Percentiles rank a stretch among this genome's conserved stretches.
These are phyloP conservation scores for Plasmodium vivax DNA, from an alignment of 169 alveolate genomes.

Conservation along the genomic window DNA sequence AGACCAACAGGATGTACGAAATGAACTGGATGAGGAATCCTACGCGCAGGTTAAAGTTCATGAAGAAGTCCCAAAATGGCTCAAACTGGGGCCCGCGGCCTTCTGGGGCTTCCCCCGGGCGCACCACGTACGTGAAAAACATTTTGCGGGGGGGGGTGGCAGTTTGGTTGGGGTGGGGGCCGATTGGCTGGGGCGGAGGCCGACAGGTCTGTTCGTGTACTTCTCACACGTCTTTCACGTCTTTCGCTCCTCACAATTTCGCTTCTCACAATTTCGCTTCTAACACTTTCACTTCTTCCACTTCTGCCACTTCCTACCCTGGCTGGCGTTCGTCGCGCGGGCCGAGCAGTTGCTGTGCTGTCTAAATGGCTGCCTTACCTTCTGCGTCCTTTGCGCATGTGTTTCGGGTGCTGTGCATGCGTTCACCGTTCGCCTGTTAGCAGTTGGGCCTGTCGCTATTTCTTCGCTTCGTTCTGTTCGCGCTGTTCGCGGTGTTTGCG, in stretches of 20 bases:
- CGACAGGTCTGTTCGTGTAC: neutral
- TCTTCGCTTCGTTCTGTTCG: neutral
- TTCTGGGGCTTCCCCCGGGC: slow-evolving; percentile 96
- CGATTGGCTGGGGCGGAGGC: neutral
- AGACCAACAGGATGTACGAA: slow-evolving; percentile 79
- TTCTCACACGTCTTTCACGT: neutral
- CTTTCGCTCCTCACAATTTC: too few relatives aligned
- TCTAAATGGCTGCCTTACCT: neutral
- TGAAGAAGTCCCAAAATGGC: slow-evolving; percentile 91
- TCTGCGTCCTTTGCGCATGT: neutral
- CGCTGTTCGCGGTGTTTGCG: neutral
- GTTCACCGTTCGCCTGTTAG: neutral
- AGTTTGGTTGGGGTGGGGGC: neutral
- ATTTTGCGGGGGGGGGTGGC: slow-evolving; percentile 67
- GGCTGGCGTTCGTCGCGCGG: neutral
- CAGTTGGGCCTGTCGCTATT: neutral
- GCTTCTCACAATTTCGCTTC: too few relatives aligned
- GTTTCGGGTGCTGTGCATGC: neutral
- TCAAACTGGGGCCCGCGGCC: slow-evolving; percentile 94
- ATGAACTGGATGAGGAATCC: slow-evolving; percentile 87
- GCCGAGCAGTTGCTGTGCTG: neutral
- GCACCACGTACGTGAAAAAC: slow-evolving; percentile 93
- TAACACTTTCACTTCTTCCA: too few relatives aligned
- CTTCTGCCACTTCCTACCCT: neutral
- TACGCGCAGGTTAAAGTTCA: slow-evolving; percentile 89